Base-by-base conservation (phyloP, 108 stramenopile species). In the Cyclotella choctawhatcheeana region DNA sequence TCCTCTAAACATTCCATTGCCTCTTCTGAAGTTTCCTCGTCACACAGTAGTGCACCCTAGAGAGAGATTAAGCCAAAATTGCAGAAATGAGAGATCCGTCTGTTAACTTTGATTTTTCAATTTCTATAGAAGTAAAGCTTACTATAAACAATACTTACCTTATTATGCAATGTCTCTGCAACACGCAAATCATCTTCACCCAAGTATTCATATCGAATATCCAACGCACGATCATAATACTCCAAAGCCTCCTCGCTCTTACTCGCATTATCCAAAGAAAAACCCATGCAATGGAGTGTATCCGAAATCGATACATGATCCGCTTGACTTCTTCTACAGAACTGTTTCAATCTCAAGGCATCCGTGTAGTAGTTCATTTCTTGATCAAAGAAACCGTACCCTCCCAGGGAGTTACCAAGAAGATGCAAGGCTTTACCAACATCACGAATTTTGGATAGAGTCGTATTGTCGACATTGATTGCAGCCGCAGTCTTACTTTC, bases 1-100 rank as follows among this genome's bases (percentile, higher is more conserved):
- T 84, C 83, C 55, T 84, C 83, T 35, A 84, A 65, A 44, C 83
- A 84, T 25, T 73, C 75, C 70, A 81, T 67, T 48, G 83, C 83
- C 24, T 72, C 80, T 24, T 84, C 83, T 22, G 63, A 45, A 43
- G 56, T 53, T 48, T 75, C 79, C 50, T 51, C 74, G 17, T 84
- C 83, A 43, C 83, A 84, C 58, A 81, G 69, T 16, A 84, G 37
- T 24, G 83, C 83, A 5, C 83, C 83, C 75, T 75, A 22, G 24
- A 21, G 45, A 1, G 32, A 12, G 3, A 54, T 44, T 40, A 40
- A 40, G 37, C 37, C 6, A 40, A 40, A 6, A 40, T 40, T 40
- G 8, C 6, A 40, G 37, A 40, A 40, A 6, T 10, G 12, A 40
- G 12, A 40, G 37, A 40, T 40, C 12, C 37, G 12, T 40, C 37